Percentiles rank a stretch among this genome's conserved stretches.
These are phyloP conservation scores for Globomyces sp. DNA, from an alignment of 371 early-diverging fungal genomes.

Conservation along the genomic window DNA sequence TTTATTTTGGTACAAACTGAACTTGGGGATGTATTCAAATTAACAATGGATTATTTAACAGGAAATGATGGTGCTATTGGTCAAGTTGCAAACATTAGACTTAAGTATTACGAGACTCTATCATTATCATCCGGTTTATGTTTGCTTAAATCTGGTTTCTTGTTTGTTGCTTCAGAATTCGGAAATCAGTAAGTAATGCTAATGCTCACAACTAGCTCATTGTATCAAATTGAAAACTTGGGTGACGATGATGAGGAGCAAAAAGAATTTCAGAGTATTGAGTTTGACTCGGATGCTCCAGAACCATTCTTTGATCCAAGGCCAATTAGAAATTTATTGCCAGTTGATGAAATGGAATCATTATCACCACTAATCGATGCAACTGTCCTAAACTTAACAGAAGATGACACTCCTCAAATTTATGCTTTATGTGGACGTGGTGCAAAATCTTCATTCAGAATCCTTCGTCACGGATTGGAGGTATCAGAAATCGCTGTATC, in stretches of 20 bases:
- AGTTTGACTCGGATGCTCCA: slow-evolving; percentile 53
- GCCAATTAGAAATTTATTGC: slow-evolving; percentile 75
- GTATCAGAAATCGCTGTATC: slow-evolving; percentile 87
- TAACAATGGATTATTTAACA: slow-evolving; percentile 74
- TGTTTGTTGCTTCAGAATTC: slow-evolving; percentile 88
- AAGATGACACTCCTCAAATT: slow-evolving; percentile 92
- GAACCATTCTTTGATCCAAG: slow-evolving; percentile 70
- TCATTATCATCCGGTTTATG: slow-evolving; percentile 76
- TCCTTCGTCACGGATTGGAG: slow-evolving; percentile 90
- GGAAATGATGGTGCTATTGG: slow-evolving; percentile 54
- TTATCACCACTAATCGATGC: slow-evolving; percentile 70
- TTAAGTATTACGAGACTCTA: slow-evolving; percentile 95
- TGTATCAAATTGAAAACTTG: slow-evolving; percentile 86
- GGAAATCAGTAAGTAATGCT: slow-evolving; percentile 77
- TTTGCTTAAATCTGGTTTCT: slow-evolving; percentile 89
- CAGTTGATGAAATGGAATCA: slow-evolving; percentile 88
- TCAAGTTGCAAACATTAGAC: slow-evolving; percentile 44
- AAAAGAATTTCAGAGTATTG: slow-evolving; percentile 69
- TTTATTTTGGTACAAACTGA: slow-evolving; percentile 92
- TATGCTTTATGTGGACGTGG: slow-evolving; percentile 88
- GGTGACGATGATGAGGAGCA: slow-evolving; percentile 85
- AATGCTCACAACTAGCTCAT: too few relatives aligned
- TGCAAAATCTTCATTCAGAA: slow-evolving; percentile 75
- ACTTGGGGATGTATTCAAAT: slow-evolving; percentile 92
- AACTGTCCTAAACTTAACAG: slow-evolving; percentile 79